A percentile compares a stretch with the other conserved stretches of the same genome.
Conservation (phyloP, 306 rosid species). For the Pyrus communis region DNA sequence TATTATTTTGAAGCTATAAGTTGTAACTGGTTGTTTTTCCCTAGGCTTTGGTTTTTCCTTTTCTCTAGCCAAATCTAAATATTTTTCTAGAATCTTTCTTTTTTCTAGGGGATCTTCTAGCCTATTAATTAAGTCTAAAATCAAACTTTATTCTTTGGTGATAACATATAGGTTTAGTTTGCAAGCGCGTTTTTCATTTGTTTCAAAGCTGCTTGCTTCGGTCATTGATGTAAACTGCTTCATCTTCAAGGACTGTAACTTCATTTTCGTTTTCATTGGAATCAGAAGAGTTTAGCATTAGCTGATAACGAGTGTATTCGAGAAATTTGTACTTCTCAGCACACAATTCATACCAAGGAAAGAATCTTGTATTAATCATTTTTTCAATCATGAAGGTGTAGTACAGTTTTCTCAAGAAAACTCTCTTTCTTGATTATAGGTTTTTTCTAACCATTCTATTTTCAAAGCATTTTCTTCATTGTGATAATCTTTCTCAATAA, state of each 20-base stretch:
- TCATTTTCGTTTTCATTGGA: too few relatives aligned
- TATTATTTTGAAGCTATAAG: neutral
- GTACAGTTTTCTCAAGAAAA: too few relatives aligned
- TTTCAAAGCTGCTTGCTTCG: too few relatives aligned
- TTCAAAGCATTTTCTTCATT: too few relatives aligned
- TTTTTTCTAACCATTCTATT: too few relatives aligned
- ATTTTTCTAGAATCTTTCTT: too few relatives aligned
- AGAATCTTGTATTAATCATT: too few relatives aligned
- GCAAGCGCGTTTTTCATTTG: neutral
- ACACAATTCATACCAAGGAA: too few relatives aligned
- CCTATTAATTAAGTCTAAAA: neutral
- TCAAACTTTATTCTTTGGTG: neutral
- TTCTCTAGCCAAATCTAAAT: neutral
- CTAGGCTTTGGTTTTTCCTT: neutral
- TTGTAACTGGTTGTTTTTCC: rapidly evolving
- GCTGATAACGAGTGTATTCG: neutral
- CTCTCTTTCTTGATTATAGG: too few relatives aligned
- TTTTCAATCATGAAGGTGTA: too few relatives aligned
- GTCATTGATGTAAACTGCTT: neutral
- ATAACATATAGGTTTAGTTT: neutral
- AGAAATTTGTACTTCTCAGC: too few relatives aligned
- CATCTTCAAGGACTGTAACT: neutral
- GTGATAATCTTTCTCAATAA: too few relatives aligned
- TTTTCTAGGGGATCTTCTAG: neutral
- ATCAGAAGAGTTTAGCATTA: neutral